Conservation (phyloP, 768 basidiomycete species). For the Tubosaeta sp. region DNA sequence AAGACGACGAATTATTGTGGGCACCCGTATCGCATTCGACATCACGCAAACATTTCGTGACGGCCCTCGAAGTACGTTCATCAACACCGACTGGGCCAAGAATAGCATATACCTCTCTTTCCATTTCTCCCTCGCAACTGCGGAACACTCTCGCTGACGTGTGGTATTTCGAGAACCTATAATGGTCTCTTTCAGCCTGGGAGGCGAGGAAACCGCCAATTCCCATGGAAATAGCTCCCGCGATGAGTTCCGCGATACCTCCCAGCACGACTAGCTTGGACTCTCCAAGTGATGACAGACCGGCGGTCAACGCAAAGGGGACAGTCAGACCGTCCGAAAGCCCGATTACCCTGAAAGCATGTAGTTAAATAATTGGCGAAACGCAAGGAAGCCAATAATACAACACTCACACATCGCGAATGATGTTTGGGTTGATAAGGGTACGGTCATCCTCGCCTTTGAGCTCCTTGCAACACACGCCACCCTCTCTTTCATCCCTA, state of each 20-base stretch:
- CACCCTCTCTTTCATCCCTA: slow-evolving; percentile 47
- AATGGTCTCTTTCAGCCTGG: slow-evolving; percentile 95
- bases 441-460: slow-evolving; percentile 75
- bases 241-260: slow-evolving; percentile 92
- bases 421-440: slow-evolving; percentile 80
- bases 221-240: slow-evolving; percentile 97
- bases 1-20: slow-evolving; percentile 12
- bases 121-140: slow-evolving; percentile 93
- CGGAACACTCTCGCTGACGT: slow-evolving; percentile 80
- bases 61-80: slow-evolving; percentile 69
- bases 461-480: slow-evolving; percentile 86
- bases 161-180: slow-evolving; percentile 70
- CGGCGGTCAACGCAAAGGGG: slow-evolving; percentile 87
- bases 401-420: slow-evolving; percentile 73
- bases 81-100: slow-evolving; percentile 90
- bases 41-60: slow-evolving; percentile 70
- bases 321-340: slow-evolving; percentile 88
- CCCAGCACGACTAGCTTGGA: slow-evolving; percentile 91
- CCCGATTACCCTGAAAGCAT: slow-evolving; percentile 67
- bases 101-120: slow-evolving; percentile 87
- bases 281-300: slow-evolving; percentile 83
- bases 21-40: slow-evolving; percentile 47
- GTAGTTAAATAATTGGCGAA: background rate
- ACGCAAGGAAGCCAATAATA: background rate
- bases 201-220: slow-evolving; percentile 97